These are phyloP conservation scores for Giardia duodenalis DNA, from an alignment of 208 protist genomes.

Conservation along the genomic window DNA sequence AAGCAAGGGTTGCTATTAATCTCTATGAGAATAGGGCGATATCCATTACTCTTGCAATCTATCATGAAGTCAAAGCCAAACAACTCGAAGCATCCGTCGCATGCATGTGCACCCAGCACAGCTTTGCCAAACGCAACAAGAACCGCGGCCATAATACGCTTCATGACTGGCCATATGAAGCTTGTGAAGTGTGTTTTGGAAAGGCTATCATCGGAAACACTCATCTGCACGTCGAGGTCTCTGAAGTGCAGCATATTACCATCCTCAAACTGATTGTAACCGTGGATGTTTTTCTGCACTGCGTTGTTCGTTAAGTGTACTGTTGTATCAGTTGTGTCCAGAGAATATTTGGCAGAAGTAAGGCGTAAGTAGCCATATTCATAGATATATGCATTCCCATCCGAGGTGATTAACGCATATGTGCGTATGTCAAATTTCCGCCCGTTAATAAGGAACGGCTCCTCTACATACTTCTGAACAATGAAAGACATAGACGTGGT, in stretches of 20 bases:
- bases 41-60: not conserved
- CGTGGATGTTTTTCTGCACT: not conserved
- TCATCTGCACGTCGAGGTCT: not conserved
- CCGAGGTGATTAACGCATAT: not conserved
- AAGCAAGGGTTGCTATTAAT: not conserved
- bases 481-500: not conserved
- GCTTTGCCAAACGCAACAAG: not conserved
- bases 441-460: not conserved
- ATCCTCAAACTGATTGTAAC: not conserved
- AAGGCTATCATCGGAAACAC: not conserved
- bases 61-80: conserved; percentile 31
- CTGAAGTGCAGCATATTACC: not conserved
- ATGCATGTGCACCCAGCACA: not conserved
- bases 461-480: conserved; percentile 23
- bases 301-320: conserved; percentile 24
- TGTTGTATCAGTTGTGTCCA: not conserved
- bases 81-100: not conserved
- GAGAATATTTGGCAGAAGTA: not conserved
- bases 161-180: conserved; percentile 12
- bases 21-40: conserved; percentile 16
- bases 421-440: conserved; percentile 3
- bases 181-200: not conserved
- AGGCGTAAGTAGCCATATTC: not conserved
- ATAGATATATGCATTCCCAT: not conserved
- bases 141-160: not conserved